These are phyloP conservation scores for Vitis amurensis DNA, from an alignment of 164 flowering plant genomes.

Conservation along the genomic window DNA sequence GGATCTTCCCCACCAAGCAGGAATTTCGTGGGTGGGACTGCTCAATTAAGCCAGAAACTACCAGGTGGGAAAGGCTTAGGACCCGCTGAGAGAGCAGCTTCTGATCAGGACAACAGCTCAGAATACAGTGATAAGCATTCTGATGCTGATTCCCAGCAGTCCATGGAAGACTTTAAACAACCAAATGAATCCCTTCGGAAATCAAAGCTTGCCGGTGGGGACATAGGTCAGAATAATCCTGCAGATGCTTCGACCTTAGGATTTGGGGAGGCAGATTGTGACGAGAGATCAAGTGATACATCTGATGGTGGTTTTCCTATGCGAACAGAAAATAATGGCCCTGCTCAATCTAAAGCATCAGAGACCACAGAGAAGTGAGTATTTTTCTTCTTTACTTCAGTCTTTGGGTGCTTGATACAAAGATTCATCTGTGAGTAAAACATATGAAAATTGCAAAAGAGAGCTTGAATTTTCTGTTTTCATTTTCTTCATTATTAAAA, in stretches of 20 bases:
- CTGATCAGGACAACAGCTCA: constrained; percentile 38
- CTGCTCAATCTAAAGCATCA: constrained; percentile 31
- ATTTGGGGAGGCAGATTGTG: constrained; percentile 46
- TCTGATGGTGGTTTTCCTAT: constrained; percentile 63
- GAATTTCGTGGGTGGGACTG: constrained; percentile 19
- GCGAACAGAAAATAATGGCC: constrained; percentile 68
- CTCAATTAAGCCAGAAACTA: constrained; percentile 27
- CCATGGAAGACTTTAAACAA: constrained; percentile 41
- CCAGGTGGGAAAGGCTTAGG: constrained; percentile 34
- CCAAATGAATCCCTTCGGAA: constrained; percentile 35
- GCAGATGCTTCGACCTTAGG: constrained; percentile 47
- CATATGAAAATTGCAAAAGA: background rate
- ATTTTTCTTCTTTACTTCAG: background rate
- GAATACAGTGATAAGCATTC: constrained; percentile 49
- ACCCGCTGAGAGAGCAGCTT: constrained; percentile 28
- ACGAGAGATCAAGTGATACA: constrained; percentile 59
- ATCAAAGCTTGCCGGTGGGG: constrained; percentile 31
- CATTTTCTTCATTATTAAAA: background rate
- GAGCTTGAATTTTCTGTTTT: background rate
- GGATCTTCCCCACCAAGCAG: constrained; percentile 40
- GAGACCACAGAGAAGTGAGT: constrained; percentile 47
- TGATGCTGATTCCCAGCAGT: constrained; percentile 37
- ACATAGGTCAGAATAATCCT: constrained; percentile 28
- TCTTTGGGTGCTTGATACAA: background rate
- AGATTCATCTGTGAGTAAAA: background rate